Evolutionary conservation across 306 rosid genomes (phyloP).

Genomic region (Cicer yamashitae): DNA sequence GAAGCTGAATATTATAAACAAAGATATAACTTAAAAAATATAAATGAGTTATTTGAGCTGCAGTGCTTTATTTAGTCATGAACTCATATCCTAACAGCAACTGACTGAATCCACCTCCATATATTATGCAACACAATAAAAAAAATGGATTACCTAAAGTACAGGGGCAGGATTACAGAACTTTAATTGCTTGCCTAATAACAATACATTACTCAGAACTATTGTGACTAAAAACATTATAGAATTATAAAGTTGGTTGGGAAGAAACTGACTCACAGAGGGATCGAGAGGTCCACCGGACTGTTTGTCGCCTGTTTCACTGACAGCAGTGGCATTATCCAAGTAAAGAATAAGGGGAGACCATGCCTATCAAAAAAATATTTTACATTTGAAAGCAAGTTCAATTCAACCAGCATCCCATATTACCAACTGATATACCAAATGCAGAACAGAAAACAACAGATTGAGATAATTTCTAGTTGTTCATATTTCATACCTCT

Average conservation of each 20-base stretch:
- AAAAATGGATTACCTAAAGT: slow-evolving; percentile 11
- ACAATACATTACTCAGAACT: slow-evolving; percentile 24
- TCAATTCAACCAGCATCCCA: slow-evolving; percentile 30
- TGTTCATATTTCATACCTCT: slow-evolving; percentile 56
- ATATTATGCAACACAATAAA: slow-evolving; percentile 32
- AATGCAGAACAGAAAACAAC: slow-evolving; percentile 9
- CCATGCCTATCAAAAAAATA: slow-evolving; percentile 66
- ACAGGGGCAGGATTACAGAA: not conserved
- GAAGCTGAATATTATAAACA: slow-evolving; percentile 22
- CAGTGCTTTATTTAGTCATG: not conserved
- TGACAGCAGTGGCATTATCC: slow-evolving; percentile 48
- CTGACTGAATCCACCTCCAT: not conserved
- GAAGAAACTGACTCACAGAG: slow-evolving; percentile 67
- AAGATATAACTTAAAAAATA: slow-evolving; percentile 4
- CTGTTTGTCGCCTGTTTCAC: slow-evolving; percentile 44
- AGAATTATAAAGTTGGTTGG: slow-evolving; percentile 19
- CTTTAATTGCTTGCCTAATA: slow-evolving; percentile 7
- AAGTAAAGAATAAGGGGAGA: slow-evolving; percentile 57
- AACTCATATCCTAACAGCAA: not conserved
- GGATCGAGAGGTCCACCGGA: slow-evolving; percentile 60
- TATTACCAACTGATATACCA: slow-evolving; percentile 13
- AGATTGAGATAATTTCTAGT: slow-evolving; percentile 28
- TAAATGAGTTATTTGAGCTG: slow-evolving; percentile 28
- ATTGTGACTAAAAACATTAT: slow-evolving; percentile 18
- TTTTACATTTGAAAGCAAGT: slow-evolving; percentile 12